Percentiles rank a stretch among this genome's conserved stretches.
phyloP scores from a whole-genome alignment of 2,329 filamentous ascomycete species.

The Orbilia quercus region DNA sequence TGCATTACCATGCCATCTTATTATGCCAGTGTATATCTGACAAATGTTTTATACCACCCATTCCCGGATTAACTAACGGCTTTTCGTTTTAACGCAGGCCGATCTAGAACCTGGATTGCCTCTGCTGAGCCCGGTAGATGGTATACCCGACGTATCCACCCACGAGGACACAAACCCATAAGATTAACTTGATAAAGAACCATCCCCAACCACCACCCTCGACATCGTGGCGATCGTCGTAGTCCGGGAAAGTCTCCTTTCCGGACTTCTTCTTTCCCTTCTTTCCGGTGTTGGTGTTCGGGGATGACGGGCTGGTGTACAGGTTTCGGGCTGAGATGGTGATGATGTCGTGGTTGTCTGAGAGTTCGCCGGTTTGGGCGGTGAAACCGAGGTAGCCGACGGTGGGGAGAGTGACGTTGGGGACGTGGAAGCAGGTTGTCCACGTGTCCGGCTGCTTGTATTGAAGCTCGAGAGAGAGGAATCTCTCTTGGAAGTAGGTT shows the following conservation, averaged over 20 bases:
- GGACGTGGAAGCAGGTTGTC: constrained; percentile 83
- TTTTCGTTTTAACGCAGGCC: constrained; percentile 29
- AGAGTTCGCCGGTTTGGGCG: constrained; percentile 91
- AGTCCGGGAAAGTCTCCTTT: constrained; percentile 59
- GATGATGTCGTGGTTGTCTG: constrained; percentile 96
- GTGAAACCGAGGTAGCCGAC: constrained; percentile 80
- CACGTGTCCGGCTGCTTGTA: constrained; percentile 92
- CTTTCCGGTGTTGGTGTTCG: constrained; percentile 62
- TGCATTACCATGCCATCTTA: background rate
- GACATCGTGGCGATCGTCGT: constrained; percentile 36
- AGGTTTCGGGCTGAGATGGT: constrained; percentile 86
- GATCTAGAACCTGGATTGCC: constrained; percentile 60
- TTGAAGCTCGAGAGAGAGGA: constrained; percentile 87
- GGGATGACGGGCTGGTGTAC: constrained; percentile 70
- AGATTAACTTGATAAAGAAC: constrained; percentile 83
- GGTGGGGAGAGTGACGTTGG: constrained; percentile 80
- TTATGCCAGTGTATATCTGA: too few species aligned
- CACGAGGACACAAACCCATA: constrained; percentile 76
- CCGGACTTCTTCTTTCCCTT: constrained; percentile 64
- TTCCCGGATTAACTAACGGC: background rate
- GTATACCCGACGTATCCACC: constrained; percentile 89
- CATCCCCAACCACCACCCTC: constrained; percentile 72
- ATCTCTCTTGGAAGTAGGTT: constrained; percentile 97
- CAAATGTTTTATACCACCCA: too few species aligned
- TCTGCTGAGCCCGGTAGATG: constrained; percentile 75